Base-by-base conservation (phyloP, 2,329 filamentous ascomycete species). In the Ceratocystis smalleyi region DNA sequence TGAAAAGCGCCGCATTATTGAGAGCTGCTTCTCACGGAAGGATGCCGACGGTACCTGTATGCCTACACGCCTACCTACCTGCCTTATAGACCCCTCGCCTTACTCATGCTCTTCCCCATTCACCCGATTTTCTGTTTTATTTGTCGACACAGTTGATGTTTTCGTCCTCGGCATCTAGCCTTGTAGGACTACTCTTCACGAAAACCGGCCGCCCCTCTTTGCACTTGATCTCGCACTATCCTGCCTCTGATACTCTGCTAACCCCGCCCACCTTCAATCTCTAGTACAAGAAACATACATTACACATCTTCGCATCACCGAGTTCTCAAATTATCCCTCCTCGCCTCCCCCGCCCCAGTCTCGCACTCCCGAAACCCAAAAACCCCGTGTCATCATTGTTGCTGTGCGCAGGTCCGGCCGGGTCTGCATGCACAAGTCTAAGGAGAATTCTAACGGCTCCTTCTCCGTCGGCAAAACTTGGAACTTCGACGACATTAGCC, bases 391-490 rank as follows among this genome's bases (percentile, higher is more conserved):
- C 69, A 95, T 99, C 72, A 91, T 99, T 69, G 87, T 99, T 69
- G 88, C 92, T 10, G 94, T 99, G 67, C 84, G 90, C 67, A 94
- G 90, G 71, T 96, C 92, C 1, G 94, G 92, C 64, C 83, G 91
- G 67, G 92, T 99, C 61, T 88, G 91, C 71, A 85, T 99, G 78
- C 94, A 99, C 79, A 99, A 99, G 75, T 92, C 91, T 65, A 87
- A 95, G 70, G 94, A 99, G 76, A 99, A 99, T 73, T 80, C 83
- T 64, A 96, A 96, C 73, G 91, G 91, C 64, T 85, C 89, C 27
- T 99, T 96, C 74, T 97, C 92, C 22, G 96, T 99, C 69, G 94
- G 94, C 69, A 99, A 99, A 77, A 96, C 94, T 2, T 99, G 94
- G 94, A 88, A 91, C 73, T 82, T 99, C 69, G 92, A 97, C 74